These are phyloP conservation scores for Hygrophoropsis aurantiaca DNA, from an alignment of 768 basidiomycete species.

Conservation along the genomic window DNA sequence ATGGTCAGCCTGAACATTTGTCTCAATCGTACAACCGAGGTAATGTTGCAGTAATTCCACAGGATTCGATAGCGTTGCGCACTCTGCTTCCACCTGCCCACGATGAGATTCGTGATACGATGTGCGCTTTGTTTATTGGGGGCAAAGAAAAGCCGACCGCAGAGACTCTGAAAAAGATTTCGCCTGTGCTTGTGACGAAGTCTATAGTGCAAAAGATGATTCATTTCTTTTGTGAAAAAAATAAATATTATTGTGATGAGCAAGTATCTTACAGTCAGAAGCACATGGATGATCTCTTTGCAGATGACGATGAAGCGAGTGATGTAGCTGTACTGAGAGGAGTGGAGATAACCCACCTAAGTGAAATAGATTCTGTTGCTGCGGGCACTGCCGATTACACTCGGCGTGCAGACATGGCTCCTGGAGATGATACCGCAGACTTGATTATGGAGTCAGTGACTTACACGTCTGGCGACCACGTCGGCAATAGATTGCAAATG, in stretches of 20 bases:
- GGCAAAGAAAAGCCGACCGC: not conserved
- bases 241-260: not conserved
- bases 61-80: too few relatives aligned
- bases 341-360: not conserved
- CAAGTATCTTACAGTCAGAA: not conserved
- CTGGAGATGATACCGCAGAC: too few relatives aligned
- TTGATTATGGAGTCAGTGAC: too few relatives aligned
- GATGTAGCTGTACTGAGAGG: constrained; percentile 1
- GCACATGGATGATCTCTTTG: not conserved
- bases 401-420: too few relatives aligned
- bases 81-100: not conserved
- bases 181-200: not conserved
- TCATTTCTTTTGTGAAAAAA: not conserved
- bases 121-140: constrained; percentile 15
- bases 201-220: not conserved
- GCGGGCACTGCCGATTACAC: not conserved
- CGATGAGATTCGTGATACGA: constrained; percentile 12
- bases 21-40: too few relatives aligned
- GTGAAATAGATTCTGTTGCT: not conserved
- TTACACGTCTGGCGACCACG: too few relatives aligned
- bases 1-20: too few relatives aligned
- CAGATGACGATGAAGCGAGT: not conserved
- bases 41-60: too few relatives aligned
- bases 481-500: too few relatives aligned
- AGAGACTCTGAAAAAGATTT: not conserved